Evolutionary conservation across 2,329 filamentous ascomycete genomes (phyloP), one percentile per base, ranked within the genome.

Genomic region (Alternaria sp.): DNA sequence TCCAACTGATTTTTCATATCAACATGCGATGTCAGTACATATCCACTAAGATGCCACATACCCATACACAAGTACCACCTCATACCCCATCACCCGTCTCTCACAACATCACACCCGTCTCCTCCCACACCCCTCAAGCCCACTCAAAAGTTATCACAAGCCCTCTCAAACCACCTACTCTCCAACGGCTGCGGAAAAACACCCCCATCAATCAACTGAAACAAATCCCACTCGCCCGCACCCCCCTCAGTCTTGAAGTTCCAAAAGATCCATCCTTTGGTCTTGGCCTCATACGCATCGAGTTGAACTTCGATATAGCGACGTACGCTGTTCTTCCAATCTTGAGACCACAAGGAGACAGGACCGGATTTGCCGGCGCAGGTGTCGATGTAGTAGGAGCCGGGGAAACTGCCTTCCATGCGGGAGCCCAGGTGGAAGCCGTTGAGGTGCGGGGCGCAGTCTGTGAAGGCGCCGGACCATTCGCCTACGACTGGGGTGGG

Each of bases 401-500:
- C 83, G 0, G 80, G 76, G 70, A 82, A 87, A 11, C 82, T 84
- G 15, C 88, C 88, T 66, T 88, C 86, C 74, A 87, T 87, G 54
- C 90, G 84, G 12, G 88, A 84, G 18, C 88, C 88, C 18, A 86
- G n/a, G 7, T 60, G 63, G 59, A 72, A 78, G 63, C 79, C 83
- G 65, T 85, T 85, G 44, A 85, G 78, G 33, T 80, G 77, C 2
- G 75, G 75, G 8, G 86, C 85, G 70, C 86, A 87, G 72, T 88
- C 86, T 1, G 89, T 91, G 80, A 90, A 84, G 33, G 89, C 89
- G 18, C 84, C 89, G 0, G 85, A 87, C 89, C 89, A 92, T 78
- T 92, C 90, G 55, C 89, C 89, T 4, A 90, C 84, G 46, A 91
- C 66, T 68, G n/a, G 41, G 11, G 18, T 25, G 25, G 33, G 33